Conservation (phyloP, 306 rosid species). For the Acmispon strigosus region DNA sequence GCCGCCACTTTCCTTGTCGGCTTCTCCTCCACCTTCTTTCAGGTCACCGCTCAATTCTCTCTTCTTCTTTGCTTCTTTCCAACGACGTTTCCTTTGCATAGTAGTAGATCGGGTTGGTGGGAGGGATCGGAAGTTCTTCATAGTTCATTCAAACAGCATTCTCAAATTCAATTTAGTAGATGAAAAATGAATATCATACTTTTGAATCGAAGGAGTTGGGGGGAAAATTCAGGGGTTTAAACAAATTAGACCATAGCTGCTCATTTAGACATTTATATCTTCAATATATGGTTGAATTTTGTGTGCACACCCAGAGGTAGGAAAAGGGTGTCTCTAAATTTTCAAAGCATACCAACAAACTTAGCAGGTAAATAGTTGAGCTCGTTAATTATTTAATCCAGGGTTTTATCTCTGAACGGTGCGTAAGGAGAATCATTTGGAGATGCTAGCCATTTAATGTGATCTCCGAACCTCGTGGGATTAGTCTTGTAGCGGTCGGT, state of each 20-base stretch:
- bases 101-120: too few species aligned
- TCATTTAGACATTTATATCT: not conserved
- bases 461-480: too few species aligned
- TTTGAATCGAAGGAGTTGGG: not conserved
- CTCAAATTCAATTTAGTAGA: too few species aligned
- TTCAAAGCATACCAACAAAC: too few species aligned
- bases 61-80: not conserved
- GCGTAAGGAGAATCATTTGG: too few species aligned
- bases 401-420: too few species aligned
- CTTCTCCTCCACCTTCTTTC: slow-evolving; percentile 72
- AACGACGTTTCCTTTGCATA: not conserved
- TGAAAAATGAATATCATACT: not conserved
- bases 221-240: not conserved
- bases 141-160: too few species aligned
- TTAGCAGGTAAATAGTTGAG: too few species aligned
- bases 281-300: not conserved
- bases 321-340: not conserved
- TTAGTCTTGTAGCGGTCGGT: too few species aligned
- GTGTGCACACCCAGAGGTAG: not conserved
- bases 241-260: not conserved
- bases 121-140: too few species aligned
- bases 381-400: too few species aligned
- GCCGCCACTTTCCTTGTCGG: slow-evolving; percentile 89
- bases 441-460: too few species aligned
- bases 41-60: slow-evolving; percentile 31